phyloP scores from a whole-genome alignment of 169 alveolate genomes.

The Miamiensis avidus region DNA sequence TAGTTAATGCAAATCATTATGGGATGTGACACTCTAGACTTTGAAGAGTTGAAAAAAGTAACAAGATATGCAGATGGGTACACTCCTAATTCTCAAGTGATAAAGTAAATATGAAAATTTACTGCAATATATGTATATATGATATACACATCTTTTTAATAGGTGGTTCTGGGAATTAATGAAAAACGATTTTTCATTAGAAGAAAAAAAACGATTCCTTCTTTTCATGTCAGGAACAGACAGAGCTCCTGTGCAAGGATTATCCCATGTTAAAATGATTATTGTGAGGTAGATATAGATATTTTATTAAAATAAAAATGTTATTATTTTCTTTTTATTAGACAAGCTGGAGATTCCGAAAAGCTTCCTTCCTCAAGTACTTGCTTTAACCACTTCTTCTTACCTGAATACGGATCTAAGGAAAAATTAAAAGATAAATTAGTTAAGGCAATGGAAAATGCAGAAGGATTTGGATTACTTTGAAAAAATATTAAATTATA shows the following conservation, averaged over 20 bases:
- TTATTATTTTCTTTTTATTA: not conserved
- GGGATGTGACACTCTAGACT: constrained; percentile 82
- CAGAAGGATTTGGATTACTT: constrained; percentile 90
- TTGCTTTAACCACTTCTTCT: constrained; percentile 90
- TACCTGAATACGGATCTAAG: constrained; percentile 85
- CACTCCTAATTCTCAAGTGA: constrained; percentile 49
- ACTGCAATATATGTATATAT: not conserved
- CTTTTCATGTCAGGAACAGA: constrained; percentile 86
- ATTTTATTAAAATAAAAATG: constrained; percentile 26
- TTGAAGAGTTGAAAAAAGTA: constrained; percentile 72
- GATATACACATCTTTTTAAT: not conserved
- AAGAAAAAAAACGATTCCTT: constrained; percentile 73
- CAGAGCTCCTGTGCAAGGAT: constrained; percentile 82
- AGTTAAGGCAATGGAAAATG: constrained; percentile 81
- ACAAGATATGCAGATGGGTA: constrained; percentile 85
- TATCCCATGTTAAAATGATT: constrained; percentile 64
- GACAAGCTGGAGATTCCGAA: constrained; percentile 81
- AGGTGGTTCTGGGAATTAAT: constrained; percentile 81
- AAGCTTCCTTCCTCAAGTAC: constrained; percentile 93
- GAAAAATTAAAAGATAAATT: constrained; percentile 77
- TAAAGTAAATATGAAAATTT: constrained; percentile 11
- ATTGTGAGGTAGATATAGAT: constrained; percentile 49
- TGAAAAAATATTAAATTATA: no score
- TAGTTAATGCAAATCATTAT: constrained; percentile 86
- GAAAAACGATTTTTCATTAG: constrained; percentile 57